Conservation (phyloP, 169 alveolate species). For the Eimeria zaria region DNA sequence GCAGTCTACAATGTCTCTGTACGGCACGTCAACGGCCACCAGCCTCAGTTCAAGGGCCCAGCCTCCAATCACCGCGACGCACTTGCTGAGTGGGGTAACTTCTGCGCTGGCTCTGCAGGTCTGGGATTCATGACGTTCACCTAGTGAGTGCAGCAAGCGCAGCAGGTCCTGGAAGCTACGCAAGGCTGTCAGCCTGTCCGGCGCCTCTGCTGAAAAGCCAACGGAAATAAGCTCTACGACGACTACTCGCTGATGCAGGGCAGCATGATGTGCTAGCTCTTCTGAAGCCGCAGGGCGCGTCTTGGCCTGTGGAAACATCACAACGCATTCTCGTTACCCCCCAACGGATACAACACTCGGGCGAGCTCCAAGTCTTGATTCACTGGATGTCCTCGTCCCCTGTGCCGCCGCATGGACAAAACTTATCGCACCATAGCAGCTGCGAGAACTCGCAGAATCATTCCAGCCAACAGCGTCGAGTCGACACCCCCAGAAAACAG, state of each 20-base stretch:
- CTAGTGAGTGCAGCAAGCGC: slow-evolving; percentile 31
- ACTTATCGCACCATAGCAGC: slow-evolving; percentile 50
- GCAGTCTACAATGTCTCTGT: slow-evolving; percentile 15
- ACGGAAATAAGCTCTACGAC: slow-evolving; percentile 80
- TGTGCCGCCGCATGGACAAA: not conserved
- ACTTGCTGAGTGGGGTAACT: not conserved
- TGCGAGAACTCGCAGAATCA: slow-evolving; percentile 65
- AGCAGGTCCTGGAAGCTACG: slow-evolving; percentile 80
- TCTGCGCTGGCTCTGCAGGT: not conserved
- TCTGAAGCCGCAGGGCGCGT: not conserved
- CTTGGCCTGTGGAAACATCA: not conserved
- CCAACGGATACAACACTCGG: not conserved
- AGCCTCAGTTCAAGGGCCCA: slow-evolving; percentile 79
- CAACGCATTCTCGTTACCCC: not conserved
- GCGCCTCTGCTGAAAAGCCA: slow-evolving; percentile 77
- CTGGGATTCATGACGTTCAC: slow-evolving; percentile 11
- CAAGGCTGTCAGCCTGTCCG: slow-evolving; percentile 83
- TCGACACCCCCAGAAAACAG: slow-evolving; percentile 85
- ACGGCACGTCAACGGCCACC: slow-evolving; percentile 75
- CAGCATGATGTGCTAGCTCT: not conserved
- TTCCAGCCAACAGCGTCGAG: slow-evolving; percentile 81
- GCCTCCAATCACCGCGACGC: not conserved
- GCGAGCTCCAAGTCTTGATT: not conserved
- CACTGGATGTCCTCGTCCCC: not conserved
- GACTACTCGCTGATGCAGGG: not conserved